Evolutionary conservation across 1,139 yeast species (phyloP).

Genomic region (Candida anutae): DNA sequence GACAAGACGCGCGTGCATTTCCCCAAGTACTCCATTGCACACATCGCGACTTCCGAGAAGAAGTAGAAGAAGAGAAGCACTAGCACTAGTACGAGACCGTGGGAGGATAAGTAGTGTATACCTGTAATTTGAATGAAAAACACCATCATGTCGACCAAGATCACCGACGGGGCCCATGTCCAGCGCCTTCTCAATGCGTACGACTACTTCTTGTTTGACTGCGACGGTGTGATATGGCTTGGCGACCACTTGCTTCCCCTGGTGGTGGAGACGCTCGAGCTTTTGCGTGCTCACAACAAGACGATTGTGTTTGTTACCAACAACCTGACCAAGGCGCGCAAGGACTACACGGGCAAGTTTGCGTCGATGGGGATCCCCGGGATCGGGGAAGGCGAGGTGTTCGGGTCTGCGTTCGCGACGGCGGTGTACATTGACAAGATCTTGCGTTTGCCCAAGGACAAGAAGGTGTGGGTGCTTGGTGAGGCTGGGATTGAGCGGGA

Average conservation of each 20-base stretch:
- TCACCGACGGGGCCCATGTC: conserved; percentile 15
- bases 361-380: conserved; percentile 59
- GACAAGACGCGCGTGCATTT: conserved; percentile 41
- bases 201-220: conserved; percentile 38
- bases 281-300: conserved; percentile 36
- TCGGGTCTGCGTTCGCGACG: conserved; percentile 87
- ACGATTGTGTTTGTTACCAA: conserved; percentile 85
- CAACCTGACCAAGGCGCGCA: conserved; percentile 85
- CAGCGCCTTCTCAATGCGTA: conserved; percentile 19
- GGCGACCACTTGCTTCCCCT: conserved; percentile 39
- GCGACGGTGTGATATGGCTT: conserved; percentile 45
- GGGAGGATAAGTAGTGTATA: no score
- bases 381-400: conserved; percentile 65
- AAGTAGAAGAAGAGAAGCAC: no score
- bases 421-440: conserved; percentile 81
- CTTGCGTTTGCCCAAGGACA: conserved; percentile 57
- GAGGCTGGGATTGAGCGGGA: conserved; percentile 40
- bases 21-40: conserved; percentile 39
- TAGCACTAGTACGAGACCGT: no score
- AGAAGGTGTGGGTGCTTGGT: conserved; percentile 45
- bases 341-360: conserved; percentile 70
- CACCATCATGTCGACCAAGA: conserved; percentile 15
- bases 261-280: conserved; percentile 30
- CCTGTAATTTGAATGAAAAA: no score
- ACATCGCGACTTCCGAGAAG: conserved; percentile 16